phyloP scores from a whole-genome alignment of 139 green algal genomes.

The Nannochloris sp. region DNA sequence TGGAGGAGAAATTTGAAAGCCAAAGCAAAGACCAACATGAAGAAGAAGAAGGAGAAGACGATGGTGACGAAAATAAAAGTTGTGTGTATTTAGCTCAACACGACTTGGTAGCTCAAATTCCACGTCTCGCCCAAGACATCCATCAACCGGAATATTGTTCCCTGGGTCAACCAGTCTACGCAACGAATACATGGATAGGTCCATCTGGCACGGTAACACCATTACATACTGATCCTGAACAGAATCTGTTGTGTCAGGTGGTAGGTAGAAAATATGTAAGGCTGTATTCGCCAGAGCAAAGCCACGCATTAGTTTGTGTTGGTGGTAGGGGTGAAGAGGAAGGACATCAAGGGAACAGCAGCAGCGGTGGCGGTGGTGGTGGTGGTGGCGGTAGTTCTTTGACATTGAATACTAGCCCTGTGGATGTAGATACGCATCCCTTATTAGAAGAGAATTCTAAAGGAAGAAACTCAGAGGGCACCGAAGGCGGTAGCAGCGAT shows the following conservation, averaged over 20 bases:
- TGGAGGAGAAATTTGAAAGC: not conserved
- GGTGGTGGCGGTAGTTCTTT: no score
- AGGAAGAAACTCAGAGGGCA: conserved; percentile 1
- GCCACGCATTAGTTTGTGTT: conserved; percentile 34
- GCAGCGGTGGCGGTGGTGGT: no score
- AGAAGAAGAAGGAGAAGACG: not conserved
- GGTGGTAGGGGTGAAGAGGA: no score
- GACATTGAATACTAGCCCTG: conserved; percentile 50
- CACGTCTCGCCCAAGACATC: conserved; percentile 71
- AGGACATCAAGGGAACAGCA: no score
- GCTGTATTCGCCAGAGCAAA: conserved; percentile 59
- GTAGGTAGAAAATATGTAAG: conserved; percentile 90
- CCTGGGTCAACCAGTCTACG: conserved; percentile 37
- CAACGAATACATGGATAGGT: conserved; percentile 88
- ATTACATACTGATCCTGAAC: conserved; percentile 78
- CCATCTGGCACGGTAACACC: conserved; percentile 79
- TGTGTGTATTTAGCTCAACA: conserved; percentile 87
- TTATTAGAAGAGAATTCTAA: not conserved
- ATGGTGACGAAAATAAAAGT: not conserved
- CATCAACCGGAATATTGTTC: conserved; percentile 72
- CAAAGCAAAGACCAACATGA: not conserved
- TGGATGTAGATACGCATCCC: conserved; percentile 8
- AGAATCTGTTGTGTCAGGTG: conserved; percentile 85
- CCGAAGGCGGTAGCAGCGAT: no score
- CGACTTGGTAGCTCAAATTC: conserved; percentile 86